Evolutionary conservation across 257 asterid species (phyloP).

Genomic region (Echites panduratus): DNA sequence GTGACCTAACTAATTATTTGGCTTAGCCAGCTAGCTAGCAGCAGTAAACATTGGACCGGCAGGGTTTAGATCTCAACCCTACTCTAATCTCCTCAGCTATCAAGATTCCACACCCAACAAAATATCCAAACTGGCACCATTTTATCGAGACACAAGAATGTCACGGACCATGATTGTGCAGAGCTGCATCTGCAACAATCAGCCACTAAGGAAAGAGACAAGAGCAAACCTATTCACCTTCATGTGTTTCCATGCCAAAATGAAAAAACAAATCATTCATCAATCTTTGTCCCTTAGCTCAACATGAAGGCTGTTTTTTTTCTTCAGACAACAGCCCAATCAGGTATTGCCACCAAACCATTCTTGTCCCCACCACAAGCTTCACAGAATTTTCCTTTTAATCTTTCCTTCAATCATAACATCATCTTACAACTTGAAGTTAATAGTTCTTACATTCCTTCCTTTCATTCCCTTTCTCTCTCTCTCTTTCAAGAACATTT

Average conservation of each 20-base stretch:
- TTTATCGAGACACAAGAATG: slow-evolving; percentile 20
- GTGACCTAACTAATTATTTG: no score
- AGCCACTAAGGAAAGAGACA: slow-evolving; percentile 60
- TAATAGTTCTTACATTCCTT: neutral
- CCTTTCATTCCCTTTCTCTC: neutral
- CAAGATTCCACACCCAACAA: neutral
- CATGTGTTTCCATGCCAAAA: slow-evolving; percentile 40
- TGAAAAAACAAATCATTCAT: slow-evolving; percentile 20
- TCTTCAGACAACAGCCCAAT: slow-evolving; percentile 9
- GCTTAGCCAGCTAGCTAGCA: no score
- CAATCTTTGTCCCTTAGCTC: slow-evolving; percentile 52
- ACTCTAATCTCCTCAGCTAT: neutral
- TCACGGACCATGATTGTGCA: no score
- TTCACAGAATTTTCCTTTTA: neutral
- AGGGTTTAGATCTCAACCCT: neutral
- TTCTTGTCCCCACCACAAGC: slow-evolving; percentile 27
- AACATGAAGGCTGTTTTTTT: slow-evolving; percentile 41
- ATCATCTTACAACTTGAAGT: neutral
- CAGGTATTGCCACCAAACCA: slow-evolving; percentile 14
- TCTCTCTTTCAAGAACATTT: neutral
- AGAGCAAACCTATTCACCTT: slow-evolving; percentile 37
- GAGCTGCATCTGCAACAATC: slow-evolving; percentile 23
- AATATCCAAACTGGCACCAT: neutral
- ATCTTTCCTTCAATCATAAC: slow-evolving; percentile 7
- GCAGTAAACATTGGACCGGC: neutral